A percentile compares a stretch with the other conserved stretches of the same genome.
These are phyloP conservation scores for Xylariaceae sp. DNA, from an alignment of 2,329 filamentous ascomycete species.

Conservation along the genomic window DNA sequence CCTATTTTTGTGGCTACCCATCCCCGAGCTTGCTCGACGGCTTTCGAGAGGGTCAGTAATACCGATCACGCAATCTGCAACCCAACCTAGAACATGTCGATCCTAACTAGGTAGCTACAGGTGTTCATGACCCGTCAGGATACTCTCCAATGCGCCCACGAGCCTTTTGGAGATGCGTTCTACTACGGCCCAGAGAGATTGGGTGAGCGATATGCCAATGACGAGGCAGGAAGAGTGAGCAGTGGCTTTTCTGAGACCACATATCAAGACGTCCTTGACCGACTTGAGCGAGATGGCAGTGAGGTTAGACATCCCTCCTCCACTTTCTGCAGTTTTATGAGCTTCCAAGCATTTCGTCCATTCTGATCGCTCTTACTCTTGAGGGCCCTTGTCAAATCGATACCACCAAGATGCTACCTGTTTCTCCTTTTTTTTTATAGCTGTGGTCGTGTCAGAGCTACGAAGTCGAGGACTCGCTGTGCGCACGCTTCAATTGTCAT, in stretches of 20 bases:
- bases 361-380: too few species aligned
- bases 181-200: conserved; percentile 94
- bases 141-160: conserved; percentile 83
- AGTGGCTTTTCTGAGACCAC: conserved; percentile 75
- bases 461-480: too few species aligned
- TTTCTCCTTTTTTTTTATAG: too few species aligned
- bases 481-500: too few species aligned
- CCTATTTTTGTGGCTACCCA: conserved; percentile 94
- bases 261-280: conserved; percentile 78
- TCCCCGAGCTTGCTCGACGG: conserved; percentile 92
- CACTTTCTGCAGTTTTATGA: too few species aligned
- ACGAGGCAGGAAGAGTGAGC: conserved; percentile 60
- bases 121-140: conserved; percentile 96
- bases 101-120: conserved; percentile 50
- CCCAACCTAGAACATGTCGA: conserved; percentile 13
- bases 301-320: conserved; percentile 64
- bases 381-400: too few species aligned
- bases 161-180: conserved; percentile 96
- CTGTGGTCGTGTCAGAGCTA: too few species aligned
- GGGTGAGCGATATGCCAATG: conserved; percentile 77
- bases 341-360: too few species aligned
- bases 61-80: conserved; percentile 25
- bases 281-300: conserved; percentile 73
- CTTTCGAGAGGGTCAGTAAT: conserved; percentile 84
- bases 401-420: too few species aligned